Evolutionary conservation across 306 rosid species (phyloP).

Genomic region (Prunus mume): DNA sequence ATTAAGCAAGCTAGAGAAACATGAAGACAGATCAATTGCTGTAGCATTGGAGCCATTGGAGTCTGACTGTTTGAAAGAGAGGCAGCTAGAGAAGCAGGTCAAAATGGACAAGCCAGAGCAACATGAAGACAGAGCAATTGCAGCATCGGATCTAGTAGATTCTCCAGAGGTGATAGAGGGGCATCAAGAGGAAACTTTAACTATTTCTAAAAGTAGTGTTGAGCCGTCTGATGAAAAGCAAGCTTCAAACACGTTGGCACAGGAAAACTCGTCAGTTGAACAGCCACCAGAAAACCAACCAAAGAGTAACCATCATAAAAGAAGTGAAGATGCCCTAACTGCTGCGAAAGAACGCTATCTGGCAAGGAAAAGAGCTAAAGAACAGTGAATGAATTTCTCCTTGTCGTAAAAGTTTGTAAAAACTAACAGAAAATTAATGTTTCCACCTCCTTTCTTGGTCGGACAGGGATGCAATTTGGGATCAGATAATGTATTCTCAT

Average conservation of each 20-base stretch:
- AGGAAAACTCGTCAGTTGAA: constrained; percentile 29
- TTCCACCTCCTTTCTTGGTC: too few relatives aligned
- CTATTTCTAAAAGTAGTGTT: constrained; percentile 19
- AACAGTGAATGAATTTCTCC: constrained; percentile 27
- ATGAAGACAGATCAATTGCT: neutral
- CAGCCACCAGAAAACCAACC: constrained; percentile 39
- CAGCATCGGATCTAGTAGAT: constrained; percentile 22
- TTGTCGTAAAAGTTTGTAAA: neutral
- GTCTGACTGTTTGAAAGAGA: constrained; percentile 29
- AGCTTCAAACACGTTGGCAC: constrained; percentile 2
- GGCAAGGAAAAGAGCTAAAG: constrained; percentile 69
- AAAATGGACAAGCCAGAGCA: constrained; percentile 18
- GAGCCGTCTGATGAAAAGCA: constrained; percentile 31
- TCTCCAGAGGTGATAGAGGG: constrained; percentile 29
- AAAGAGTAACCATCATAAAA: constrained; percentile 61
- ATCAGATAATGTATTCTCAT: neutral
- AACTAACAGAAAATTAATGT: neutral
- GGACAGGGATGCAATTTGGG: neutral
- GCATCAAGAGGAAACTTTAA: constrained; percentile 33
- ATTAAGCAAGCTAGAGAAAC: constrained; percentile 34
- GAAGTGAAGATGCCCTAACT: constrained; percentile 61
- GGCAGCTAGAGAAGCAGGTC: constrained; percentile 27
- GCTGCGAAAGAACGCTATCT: constrained; percentile 82
- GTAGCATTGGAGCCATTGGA: constrained; percentile 24
- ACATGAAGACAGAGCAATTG: constrained; percentile 24